Base-by-base conservation (phyloP, 441 rosid species). In the Metrosideros polymorpha region DNA sequence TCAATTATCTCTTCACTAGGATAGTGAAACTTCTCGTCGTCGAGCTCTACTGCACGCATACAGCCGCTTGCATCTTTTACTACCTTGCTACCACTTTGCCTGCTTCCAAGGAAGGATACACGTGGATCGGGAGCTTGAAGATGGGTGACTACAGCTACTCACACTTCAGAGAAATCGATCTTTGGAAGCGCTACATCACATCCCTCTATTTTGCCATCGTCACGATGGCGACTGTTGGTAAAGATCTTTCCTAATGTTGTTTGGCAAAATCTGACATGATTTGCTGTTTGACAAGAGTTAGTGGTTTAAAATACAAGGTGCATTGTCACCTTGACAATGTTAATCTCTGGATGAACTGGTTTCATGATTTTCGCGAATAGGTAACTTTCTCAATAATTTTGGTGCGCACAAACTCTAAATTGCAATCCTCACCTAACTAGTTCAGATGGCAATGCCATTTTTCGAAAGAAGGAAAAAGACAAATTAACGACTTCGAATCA, bases 221-320 rank as follows among this genome's bases (percentile, higher is more conserved):
- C 86, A 98, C 99, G 49, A 96, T 98, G 99, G 97, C 95, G 30
- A 95, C 99, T 55, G 97, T 98, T 53, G 99, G 99, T 98, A 92
- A 71, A 71, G 49, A 39, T 18, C 49, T 71, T 71, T 71, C 49
- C 49, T 22, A 0, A 1, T 1, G n/a, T 39, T 39, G 10, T 39
- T 39, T 0, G 1, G 79, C 79, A 71, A n/a, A n/a, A 12, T 71
- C 22, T 10, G 79, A 19, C 77, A 0, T 66, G 77, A 66, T 39
- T 10, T 1, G 9, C 22, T 39, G 47, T 39, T 71, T 66, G 45
- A 35, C 66, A 57, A 57, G 32, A 13, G 35, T 0, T 56, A 27
- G 15, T 6, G 61, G 61, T 56, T 56, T 57, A 9, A 22, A 66
- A 66, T 9, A 19, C 14, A 19, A 32, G 77, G 77, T 18, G 6